phyloP scores from a whole-genome alignment of 352 stramenopile species.

The Pythium scleroteichum region DNA sequence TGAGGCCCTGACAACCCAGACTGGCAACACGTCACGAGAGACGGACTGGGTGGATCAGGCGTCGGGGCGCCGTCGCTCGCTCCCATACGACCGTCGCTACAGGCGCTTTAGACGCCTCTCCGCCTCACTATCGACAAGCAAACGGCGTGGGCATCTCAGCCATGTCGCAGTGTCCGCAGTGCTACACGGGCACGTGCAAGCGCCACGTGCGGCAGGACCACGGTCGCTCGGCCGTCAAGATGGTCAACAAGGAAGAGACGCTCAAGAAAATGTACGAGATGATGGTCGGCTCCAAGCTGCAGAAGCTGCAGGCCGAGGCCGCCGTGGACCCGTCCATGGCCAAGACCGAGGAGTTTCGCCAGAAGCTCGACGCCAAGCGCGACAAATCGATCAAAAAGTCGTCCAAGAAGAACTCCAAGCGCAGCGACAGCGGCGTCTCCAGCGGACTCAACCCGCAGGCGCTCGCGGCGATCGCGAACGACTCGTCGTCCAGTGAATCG shows the following conservation, averaged over 20 bases:
- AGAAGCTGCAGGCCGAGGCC: conserved; percentile 69
- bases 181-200: conserved; percentile 76
- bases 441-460: conserved; percentile 75
- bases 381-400: conserved; percentile 62
- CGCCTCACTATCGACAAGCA: too few relatives aligned
- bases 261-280: conserved; percentile 81
- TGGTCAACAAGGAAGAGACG: conserved; percentile 54
- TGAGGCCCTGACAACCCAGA: too few relatives aligned
- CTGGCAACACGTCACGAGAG: too few relatives aligned
- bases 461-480: conserved; percentile 58
- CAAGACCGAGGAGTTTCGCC: conserved; percentile 53
- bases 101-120: not conserved
- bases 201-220: conserved; percentile 64
- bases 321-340: conserved; percentile 38
- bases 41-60: too few relatives aligned
- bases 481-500: conserved; percentile 19
- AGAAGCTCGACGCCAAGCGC: conserved; percentile 65
- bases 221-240: conserved; percentile 53
- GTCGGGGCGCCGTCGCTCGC: too few relatives aligned
- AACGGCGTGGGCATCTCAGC: not conserved
- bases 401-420: conserved; percentile 35
- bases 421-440: conserved; percentile 26
- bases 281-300: conserved; percentile 64
- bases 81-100: too few relatives aligned
- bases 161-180: conserved; percentile 80